Evolutionary conservation across 208 protist genomes (phyloP).

Genomic region (Entamoeba dispar): DNA sequence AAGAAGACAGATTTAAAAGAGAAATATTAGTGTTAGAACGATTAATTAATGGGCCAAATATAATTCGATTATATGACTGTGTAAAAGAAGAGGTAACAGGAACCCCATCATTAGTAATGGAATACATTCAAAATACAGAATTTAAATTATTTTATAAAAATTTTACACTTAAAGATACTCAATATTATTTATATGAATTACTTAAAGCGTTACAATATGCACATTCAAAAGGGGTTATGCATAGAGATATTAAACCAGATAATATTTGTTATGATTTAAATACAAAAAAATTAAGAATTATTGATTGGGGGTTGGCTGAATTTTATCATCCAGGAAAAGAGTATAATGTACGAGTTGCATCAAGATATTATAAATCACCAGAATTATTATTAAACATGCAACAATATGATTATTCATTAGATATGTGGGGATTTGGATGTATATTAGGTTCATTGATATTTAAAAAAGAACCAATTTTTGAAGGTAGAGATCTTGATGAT

Average conservation of each 20-base stretch:
- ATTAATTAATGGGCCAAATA: constrained; percentile 81
- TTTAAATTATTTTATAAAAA: constrained; percentile 53
- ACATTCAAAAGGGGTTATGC: constrained; percentile 27
- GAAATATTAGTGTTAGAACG: constrained; percentile 93
- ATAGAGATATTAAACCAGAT: constrained; percentile 30
- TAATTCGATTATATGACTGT: constrained; percentile 80
- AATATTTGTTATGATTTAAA: constrained; percentile 20
- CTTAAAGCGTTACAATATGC: constrained; percentile 14
- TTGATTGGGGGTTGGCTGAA: constrained; percentile 31
- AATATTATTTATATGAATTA: not conserved
- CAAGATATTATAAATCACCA: constrained; percentile 24
- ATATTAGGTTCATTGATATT: constrained; percentile 23
- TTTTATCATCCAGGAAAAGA: constrained; percentile 23
- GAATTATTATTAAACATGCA: constrained; percentile 21
- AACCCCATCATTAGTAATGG: constrained; percentile 83
- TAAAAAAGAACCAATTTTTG: constrained; percentile 22
- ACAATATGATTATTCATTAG: constrained; percentile 30
- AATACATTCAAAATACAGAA: constrained; percentile 84
- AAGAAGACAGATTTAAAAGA: constrained; percentile 77
- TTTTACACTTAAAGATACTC: not conserved
- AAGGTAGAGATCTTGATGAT: constrained; percentile 12
- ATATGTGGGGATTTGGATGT: constrained; percentile 22
- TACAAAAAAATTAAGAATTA: constrained; percentile 1
- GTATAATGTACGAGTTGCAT: constrained; percentile 27
- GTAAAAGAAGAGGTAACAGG: constrained; percentile 63